Evolutionary conservation across 345 rosid genomes (phyloP).

Genomic region (Salix suchowensis): DNA sequence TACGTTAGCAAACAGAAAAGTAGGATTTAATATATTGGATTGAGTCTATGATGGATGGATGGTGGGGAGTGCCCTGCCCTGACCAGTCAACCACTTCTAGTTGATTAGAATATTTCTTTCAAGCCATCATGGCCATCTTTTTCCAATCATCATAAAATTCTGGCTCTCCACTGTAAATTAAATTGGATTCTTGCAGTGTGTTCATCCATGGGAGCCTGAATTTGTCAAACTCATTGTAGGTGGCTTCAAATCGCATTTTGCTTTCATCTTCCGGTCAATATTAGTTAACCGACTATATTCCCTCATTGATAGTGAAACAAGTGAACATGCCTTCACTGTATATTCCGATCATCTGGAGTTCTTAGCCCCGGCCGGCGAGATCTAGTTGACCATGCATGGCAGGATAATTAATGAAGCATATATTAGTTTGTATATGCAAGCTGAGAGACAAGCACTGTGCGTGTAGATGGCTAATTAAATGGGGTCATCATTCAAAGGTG

Average conservation of each 20-base stretch:
- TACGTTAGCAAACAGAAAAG: not conserved
- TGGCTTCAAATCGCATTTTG: conserved; percentile 12
- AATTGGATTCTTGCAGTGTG: conserved; percentile 3
- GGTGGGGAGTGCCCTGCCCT: not conserved
- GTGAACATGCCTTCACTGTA: not conserved
- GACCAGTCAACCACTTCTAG: conserved; percentile 11
- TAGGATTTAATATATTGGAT: not conserved
- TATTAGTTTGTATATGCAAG: too few relatives aligned
- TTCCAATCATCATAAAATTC: not conserved
- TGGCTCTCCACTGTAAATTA: not conserved
- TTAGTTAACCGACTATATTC: conserved; percentile 27
- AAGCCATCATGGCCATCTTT: not conserved
- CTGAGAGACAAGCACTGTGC: too few relatives aligned
- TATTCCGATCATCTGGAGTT: not conserved
- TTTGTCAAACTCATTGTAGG: conserved; percentile 6
- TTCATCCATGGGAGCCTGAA: conserved; percentile 10
- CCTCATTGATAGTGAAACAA: too few relatives aligned
- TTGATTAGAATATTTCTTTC: not conserved
- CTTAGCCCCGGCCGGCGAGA: too few relatives aligned
- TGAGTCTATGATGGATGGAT: not conserved
- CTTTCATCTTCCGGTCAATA: conserved; percentile 24
- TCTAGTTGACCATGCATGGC: too few relatives aligned
- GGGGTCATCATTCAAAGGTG: too few relatives aligned
- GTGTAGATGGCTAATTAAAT: too few relatives aligned
- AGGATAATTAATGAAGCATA: too few relatives aligned